Evolutionary conservation across 768 basidiomycete genomes (phyloP), one percentile per base, ranked within the genome.

Genomic region (Mycena rosella): DNA sequence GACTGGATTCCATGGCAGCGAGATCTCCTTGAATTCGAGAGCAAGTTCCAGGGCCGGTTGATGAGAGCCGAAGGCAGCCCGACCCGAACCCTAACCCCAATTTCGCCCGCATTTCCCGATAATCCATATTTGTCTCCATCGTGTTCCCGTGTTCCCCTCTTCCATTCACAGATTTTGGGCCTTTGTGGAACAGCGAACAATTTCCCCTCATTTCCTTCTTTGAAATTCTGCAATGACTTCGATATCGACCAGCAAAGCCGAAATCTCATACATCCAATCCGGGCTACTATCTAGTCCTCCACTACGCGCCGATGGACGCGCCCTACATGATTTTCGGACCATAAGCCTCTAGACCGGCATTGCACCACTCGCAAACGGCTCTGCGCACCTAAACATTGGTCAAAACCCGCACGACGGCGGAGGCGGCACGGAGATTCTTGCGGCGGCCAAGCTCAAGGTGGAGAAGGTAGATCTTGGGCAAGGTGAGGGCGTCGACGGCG

Each of bases 341-440:
- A 84, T 96, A 24, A 81, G 87, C 10, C 86, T 96, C 30, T 90
- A 94, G 78, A 93, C 93, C 0, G 92, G 91, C 24, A 86, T 92
- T 2, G 88, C 89, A 18, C 92, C 94, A 7, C 85, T 94, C 7
- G 91, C 95, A 22, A 95, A 96, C 66, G 95, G 95, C 8, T 95
- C 94, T 68, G 93, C 93, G 7, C 86, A 87, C 26, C 80, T 95
- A 10, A 87, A 82, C 69, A 86, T 96, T n/a, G 95, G 94, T 1
- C 82, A 83, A 69, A 82, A 80, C 65, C 79, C 84, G 27, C 81
- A 82, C 49, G 84, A 86, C 48, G 86, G 85, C 13, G 87, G 86
- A 1, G 89, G 87, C 2, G 90, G 91, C 0, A 96, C 95, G 0
- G 93, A 95, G 71, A 83, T 95, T 5, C 78, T 95, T 27, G 94